phyloP scores from a whole-genome alignment of 768 basidiomycete species.

The Russula dissimulans region DNA sequence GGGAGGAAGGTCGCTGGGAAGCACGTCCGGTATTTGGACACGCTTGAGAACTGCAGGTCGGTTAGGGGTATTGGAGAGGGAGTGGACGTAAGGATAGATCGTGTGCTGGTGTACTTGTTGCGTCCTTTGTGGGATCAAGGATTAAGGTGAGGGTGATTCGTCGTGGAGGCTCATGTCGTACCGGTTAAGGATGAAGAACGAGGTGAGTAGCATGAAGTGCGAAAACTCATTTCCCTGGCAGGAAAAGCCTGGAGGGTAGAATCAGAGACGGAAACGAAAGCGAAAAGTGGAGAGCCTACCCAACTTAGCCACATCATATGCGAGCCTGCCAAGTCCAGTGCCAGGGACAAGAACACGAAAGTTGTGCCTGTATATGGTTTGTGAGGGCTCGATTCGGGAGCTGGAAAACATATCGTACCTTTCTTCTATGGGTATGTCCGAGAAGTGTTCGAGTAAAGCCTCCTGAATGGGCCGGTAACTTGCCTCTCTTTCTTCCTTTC shows the following conservation, averaged over 20 bases:
- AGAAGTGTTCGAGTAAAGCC: slow-evolving; percentile 58
- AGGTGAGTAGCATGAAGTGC: slow-evolving; percentile 88
- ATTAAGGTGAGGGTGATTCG: neutral
- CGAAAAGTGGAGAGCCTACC: slow-evolving; percentile 37
- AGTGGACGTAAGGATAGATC: slow-evolving; percentile 85
- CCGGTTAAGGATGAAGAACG: slow-evolving; percentile 84
- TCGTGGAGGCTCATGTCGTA: slow-evolving; percentile 26
- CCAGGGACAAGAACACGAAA: slow-evolving; percentile 83
- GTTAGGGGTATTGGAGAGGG: slow-evolving; percentile 74
- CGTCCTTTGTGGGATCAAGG: slow-evolving; percentile 36
- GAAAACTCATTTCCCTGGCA: slow-evolving; percentile 96
- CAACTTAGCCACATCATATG: slow-evolving; percentile 76
- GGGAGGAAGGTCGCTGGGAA: slow-evolving; percentile 59
- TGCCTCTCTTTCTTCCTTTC: slow-evolving; percentile 61
- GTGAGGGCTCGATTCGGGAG: neutral
- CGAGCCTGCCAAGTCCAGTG: slow-evolving; percentile 79
- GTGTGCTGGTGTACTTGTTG: slow-evolving; percentile 56
- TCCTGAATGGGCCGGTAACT: slow-evolving; percentile 79
- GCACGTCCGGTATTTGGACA: slow-evolving; percentile 74
- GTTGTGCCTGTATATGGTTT: slow-evolving; percentile 32
- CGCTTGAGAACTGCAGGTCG: slow-evolving; percentile 53
- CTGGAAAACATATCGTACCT: slow-evolving; percentile 30
- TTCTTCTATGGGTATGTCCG: slow-evolving; percentile 42
- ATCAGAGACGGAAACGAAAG: neutral
- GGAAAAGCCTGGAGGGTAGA: slow-evolving; percentile 52